A percentile compares a stretch with the other conserved stretches of the same genome.
phyloP scores from a whole-genome alignment of 2,329 filamentous ascomycete species.

The Cladophialophora exuberans region DNA sequence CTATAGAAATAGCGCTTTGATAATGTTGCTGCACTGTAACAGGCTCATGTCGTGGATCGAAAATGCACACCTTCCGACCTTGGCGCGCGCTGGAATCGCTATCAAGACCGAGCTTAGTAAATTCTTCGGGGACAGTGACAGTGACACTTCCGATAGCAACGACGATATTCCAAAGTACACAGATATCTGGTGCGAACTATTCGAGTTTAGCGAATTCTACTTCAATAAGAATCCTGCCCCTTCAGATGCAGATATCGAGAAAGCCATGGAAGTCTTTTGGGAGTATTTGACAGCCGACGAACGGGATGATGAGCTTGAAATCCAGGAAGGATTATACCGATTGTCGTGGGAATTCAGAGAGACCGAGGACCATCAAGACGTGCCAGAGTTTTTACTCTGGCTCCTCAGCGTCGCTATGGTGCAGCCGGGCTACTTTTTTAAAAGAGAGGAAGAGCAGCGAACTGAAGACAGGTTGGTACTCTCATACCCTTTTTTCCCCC shows the following conservation, averaged over 20 bases:
- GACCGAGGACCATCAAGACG: no score
- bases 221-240: background rate
- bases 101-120: conserved; percentile 1
- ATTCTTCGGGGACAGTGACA: background rate
- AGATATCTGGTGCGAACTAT: conserved; percentile 23
- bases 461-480: no score
- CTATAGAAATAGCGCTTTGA: conserved; percentile 23
- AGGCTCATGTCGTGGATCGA: conserved; percentile 26
- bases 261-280: conserved; percentile 16
- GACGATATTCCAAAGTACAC: conserved; percentile 5
- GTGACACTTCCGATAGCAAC: background rate
- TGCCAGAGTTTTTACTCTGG: no score
- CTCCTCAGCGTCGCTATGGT: no score
- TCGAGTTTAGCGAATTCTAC: conserved; percentile 8
- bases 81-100: conserved; percentile 5
- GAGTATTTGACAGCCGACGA: background rate
- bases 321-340: no score
- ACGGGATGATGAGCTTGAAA: background rate
- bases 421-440: no score
- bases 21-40: conserved; percentile 21
- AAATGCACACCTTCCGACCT: conserved; percentile 16
- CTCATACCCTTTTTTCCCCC: no score
- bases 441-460: no score
- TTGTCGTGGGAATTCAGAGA: background rate
- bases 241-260: background rate